Percentiles rank a stretch among this genome's conserved stretches.
Evolutionary conservation across 495 filamentous ascomycete genomes (phyloP).

Genomic region (Xylaria telfairii): DNA sequence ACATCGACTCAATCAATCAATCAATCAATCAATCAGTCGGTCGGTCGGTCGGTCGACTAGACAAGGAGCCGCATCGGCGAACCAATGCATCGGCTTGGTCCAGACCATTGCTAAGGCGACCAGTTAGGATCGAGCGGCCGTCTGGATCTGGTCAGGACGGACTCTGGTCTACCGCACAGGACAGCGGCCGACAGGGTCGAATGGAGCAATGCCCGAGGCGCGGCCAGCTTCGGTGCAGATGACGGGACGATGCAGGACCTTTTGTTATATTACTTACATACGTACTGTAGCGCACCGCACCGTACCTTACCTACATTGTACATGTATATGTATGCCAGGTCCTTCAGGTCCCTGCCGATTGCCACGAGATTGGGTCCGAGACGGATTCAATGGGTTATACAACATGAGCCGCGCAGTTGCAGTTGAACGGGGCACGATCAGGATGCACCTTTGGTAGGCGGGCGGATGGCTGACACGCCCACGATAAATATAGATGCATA

Average conservation of each 20-base stretch:
- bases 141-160: conserved; percentile 10
- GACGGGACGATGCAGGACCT: conserved; percentile 5
- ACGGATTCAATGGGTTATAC: not conserved
- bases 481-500: not conserved
- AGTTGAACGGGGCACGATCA: not conserved
- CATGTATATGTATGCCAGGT: too few species aligned
- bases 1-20: not conserved
- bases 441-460: not conserved
- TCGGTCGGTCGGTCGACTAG: not conserved
- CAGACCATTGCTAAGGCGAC: conserved; percentile 9
- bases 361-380: not conserved
- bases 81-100: conserved; percentile 9
- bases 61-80: conserved; percentile 15
- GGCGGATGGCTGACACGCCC: not conserved
- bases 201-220: conserved; percentile 18
- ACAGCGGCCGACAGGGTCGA: conserved; percentile 12
- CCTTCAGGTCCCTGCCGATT: conserved; percentile 1
- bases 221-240: conserved; percentile 10
- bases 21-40: not conserved
- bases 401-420: not conserved
- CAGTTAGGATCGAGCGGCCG: conserved; percentile 14
- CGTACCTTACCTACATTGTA: not conserved
- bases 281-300: not conserved
- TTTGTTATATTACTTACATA: conserved; percentile 14
- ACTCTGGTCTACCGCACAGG: not conserved